phyloP scores from a whole-genome alignment of 768 basidiomycete genomes.

The Sistotremastrum suecicum region DNA sequence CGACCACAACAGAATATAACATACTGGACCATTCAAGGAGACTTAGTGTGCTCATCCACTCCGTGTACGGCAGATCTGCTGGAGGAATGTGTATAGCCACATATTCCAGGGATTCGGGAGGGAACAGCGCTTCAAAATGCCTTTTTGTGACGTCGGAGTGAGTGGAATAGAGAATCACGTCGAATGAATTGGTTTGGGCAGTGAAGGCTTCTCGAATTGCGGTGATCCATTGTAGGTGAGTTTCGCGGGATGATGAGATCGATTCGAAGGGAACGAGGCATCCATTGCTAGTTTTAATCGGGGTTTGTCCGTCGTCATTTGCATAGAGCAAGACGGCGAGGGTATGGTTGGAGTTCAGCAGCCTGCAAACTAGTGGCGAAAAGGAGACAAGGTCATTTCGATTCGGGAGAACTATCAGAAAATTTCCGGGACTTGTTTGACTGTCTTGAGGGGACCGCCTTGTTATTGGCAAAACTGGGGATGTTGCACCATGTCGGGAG shows the following conservation, averaged over 20 bases:
- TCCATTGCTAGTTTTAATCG: conserved; percentile 1
- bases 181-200: conserved; percentile 3
- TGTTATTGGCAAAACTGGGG: too few relatives aligned
- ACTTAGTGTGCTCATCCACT: conserved; percentile 51
- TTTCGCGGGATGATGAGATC: conserved; percentile 5
- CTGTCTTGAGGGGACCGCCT: too few relatives aligned
- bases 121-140: conserved; percentile 12
- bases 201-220: background rate
- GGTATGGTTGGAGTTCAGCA: conserved; percentile 17
- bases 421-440: too few relatives aligned
- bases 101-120: conserved; percentile 8
- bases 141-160: conserved; percentile 16
- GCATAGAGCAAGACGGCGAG: conserved; percentile 20
- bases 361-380: conserved; percentile 21
- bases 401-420: too few relatives aligned
- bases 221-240: conserved; percentile 6
- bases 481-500: too few relatives aligned
- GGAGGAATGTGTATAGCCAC: conserved; percentile 28
- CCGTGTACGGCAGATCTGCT: conserved; percentile 32
- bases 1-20: conserved; percentile 8
- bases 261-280: background rate
- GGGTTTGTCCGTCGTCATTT: conserved; percentile 1
- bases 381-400: conserved; percentile 20
- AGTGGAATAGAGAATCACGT: background rate
- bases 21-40: conserved; percentile 46